phyloP scores from a whole-genome alignment of 1,284 basidiomycete genomes.

The Cystobasidium slooffiae region DNA sequence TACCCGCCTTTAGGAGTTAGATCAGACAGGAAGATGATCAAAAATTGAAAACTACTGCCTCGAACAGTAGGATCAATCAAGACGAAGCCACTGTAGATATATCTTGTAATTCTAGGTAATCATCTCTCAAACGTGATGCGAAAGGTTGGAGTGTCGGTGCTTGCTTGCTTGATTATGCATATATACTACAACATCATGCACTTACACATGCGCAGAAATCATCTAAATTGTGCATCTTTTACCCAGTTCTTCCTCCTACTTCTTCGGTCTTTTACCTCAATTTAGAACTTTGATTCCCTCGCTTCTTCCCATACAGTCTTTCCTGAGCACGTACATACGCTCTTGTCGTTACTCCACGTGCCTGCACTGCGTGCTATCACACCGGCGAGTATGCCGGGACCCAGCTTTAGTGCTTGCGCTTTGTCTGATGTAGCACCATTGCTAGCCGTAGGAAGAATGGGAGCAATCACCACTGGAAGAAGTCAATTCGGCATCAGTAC shows the following conservation, averaged over 20 bases:
- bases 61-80: background rate
- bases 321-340: slow-evolving; percentile 59
- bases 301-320: slow-evolving; percentile 60
- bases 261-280: too few species aligned
- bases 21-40: slow-evolving; percentile 34
- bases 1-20: slow-evolving; percentile 62
- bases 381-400: slow-evolving; percentile 57
- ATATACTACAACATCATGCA: slow-evolving; percentile 4
- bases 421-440: slow-evolving; percentile 30
- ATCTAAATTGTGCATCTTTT: background rate
- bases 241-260: background rate
- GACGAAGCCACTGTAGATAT: slow-evolving; percentile 1
- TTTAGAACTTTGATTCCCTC: slow-evolving; percentile 45
- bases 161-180: background rate
- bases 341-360: slow-evolving; percentile 60
- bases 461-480: slow-evolving; percentile 55
- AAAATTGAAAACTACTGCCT: slow-evolving; percentile 5
- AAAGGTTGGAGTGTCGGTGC: background rate
- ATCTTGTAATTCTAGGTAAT: slow-evolving; percentile 4
- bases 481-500: background rate
- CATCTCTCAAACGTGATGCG: background rate
- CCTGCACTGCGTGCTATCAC: slow-evolving; percentile 59
- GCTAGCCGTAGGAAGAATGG: slow-evolving; percentile 18
- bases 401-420: slow-evolving; percentile 37
- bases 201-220: background rate